Conservation (phyloP, 768 basidiomycete species). For the Kwoniella europaea region DNA sequence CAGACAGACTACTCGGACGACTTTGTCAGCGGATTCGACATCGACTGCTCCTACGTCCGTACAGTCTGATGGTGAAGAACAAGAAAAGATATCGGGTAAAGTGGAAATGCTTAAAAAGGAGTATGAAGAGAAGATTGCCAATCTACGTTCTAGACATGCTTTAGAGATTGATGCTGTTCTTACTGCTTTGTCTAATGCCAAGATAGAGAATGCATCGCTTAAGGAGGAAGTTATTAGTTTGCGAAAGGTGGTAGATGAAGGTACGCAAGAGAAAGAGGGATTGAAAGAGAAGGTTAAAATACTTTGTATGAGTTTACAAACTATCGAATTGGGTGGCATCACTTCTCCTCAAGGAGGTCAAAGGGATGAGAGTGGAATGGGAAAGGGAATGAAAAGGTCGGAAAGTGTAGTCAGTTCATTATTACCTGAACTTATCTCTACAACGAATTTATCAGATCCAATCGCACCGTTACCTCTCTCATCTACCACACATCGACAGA, state of each 20-base stretch:
- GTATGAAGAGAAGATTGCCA: conserved; percentile 8
- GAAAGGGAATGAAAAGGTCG: not conserved
- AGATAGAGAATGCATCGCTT: conserved; percentile 21
- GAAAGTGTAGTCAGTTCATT: conserved; percentile 10
- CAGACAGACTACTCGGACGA: conserved; percentile 10
- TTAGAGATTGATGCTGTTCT: conserved; percentile 33
- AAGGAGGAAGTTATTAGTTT: conserved; percentile 21
- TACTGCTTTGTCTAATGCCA: conserved; percentile 14
- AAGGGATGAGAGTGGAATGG: not conserved
- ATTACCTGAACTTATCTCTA: conserved; percentile 15
- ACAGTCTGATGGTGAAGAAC: conserved; percentile 12
- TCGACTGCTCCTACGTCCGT: conserved; percentile 18
- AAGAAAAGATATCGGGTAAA: not conserved
- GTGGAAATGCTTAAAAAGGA: conserved; percentile 1
- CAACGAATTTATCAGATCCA: not conserved
- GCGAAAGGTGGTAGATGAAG: conserved; percentile 11
- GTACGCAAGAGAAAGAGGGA: conserved; percentile 15
- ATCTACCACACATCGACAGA: not conserved
- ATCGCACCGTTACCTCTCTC: not conserved
- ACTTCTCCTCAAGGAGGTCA: not conserved
- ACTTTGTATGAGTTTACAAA: conserved; percentile 7
- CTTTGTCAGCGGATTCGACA: not conserved
- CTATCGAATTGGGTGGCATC: not conserved
- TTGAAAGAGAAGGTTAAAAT: conserved; percentile 16
- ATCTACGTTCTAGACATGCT: conserved; percentile 20